Evolutionary conservation across 2,329 filamentous ascomycete genomes (phyloP), one percentile per base, ranked within the genome.

Genomic region (Ceratocystis huliohia): DNA sequence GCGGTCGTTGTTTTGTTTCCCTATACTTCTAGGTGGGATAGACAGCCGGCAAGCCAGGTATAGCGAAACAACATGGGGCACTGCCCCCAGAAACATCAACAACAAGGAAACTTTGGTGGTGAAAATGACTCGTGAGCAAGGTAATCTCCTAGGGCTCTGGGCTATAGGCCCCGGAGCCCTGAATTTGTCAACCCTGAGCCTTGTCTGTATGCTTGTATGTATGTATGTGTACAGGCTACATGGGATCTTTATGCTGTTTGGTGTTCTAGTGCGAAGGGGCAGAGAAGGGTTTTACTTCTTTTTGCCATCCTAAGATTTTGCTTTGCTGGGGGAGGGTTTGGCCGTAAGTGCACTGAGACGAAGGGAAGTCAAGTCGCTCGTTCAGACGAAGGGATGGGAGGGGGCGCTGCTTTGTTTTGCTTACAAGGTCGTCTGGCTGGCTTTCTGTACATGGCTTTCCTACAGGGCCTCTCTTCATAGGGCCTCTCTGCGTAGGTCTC

Each of bases 1-100:
- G 37, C 13, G 37, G 6, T 37, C 20, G 56, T 37, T 59, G 56
- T 59, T 59, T 59, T 59, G 56, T 59, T 59, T 59, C 56, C 48
- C 20, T 53, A 53, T 53, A 53, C 20, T 15, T 10, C 22, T 41
- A 41, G 37, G 37, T 41, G 37, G 37, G 37, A 41, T 41, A 28
- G 48, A 20, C 22, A 57, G 25, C 5, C 33, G 15, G 13, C 56
- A 56, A 41, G 50, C 33, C 25, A n/a, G 56, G 7, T 59, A 37
- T 59, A 59, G 56, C 20, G 48, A 53, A 53, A 53, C 48, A 28
- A 53, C 37, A 41, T 41, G 37, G 37, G 37, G 10, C 8, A 53
- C 48, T 28, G 48, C 22, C 48, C 10, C 10, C 22, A 22, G 22
- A 15, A 28, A 53, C 48, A 53, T 25, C 37, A 53, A 53, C 48